phyloP scores from a whole-genome alignment of 2,329 filamentous ascomycete genomes.

The Fonsecaea pugnacius region DNA sequence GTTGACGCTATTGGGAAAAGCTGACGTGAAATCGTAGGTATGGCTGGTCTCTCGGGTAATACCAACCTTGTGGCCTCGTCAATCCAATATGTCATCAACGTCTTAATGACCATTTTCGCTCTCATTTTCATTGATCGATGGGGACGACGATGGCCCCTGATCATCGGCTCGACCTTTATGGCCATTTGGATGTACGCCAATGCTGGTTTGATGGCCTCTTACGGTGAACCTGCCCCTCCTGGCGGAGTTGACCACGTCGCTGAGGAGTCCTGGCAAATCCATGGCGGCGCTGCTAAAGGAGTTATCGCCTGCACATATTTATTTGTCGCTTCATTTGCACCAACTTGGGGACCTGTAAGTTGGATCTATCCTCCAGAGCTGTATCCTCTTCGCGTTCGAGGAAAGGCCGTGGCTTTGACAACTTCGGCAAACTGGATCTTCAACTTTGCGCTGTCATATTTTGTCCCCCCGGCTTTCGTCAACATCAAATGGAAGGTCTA shows the following conservation, averaged over 20 bases:
- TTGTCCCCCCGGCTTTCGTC: constrained; percentile 62
- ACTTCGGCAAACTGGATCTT: constrained; percentile 68
- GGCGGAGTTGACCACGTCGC: constrained; percentile 42
- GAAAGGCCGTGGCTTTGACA: constrained; percentile 65
- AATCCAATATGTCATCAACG: constrained; percentile 79
- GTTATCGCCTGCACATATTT: constrained; percentile 74
- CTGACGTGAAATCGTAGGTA: constrained; percentile 67
- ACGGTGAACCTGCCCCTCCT: constrained; percentile 48
- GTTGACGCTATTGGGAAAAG: not conserved
- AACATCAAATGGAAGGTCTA: constrained; percentile 68
- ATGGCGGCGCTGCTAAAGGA: constrained; percentile 59
- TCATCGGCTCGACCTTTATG: constrained; percentile 71
- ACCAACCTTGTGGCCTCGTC: constrained; percentile 67
- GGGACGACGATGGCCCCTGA: constrained; percentile 71
- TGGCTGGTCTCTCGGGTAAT: constrained; percentile 68
- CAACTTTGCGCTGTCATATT: constrained; percentile 63
- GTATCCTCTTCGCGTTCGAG: constrained; percentile 65
- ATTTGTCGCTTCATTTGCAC: constrained; percentile 71
- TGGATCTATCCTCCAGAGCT: constrained; percentile 65
- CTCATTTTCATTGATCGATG: constrained; percentile 75
- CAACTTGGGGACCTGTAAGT: constrained; percentile 54
- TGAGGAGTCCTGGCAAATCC: constrained; percentile 47
- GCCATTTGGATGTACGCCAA: constrained; percentile 51
- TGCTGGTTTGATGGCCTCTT: constrained; percentile 47
- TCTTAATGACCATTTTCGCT: constrained; percentile 76